Evolutionary conservation across 2,329 filamentous ascomycete genomes (phyloP), one percentile per base, ranked within the genome.

Genomic region (Ascochyta pisi): DNA sequence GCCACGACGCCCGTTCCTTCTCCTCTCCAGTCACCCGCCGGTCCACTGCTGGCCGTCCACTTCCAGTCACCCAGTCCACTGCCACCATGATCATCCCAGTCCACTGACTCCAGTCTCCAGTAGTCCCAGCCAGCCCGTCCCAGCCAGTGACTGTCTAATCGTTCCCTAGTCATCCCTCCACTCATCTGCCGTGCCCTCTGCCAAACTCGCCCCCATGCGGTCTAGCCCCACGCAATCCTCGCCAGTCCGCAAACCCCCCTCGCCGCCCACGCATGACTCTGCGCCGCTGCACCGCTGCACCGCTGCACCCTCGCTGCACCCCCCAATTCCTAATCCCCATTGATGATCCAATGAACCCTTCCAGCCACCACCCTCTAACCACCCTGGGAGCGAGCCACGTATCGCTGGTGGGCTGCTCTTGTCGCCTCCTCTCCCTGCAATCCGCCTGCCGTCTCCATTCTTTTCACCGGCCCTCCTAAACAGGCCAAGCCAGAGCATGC

Each of bases 361-460:
- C 54, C 62, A 69, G 63, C 63, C 62, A 66, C 60, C 57, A 46
- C 65, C 58, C 38, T 60, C 62, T 60, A 58, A 53, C 54, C 61
- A 57, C 35, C 60, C 64, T 50, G 58, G 55, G 58, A 54, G 66
- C 58, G 64, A 66, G 70, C 69, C 67, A 72, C 67, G 65, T 69
- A 67, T 62, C 44, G 60, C 55, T 53, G 43, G 50, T 37, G 49
- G 52, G 38, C 45, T 50, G 50, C 52, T 49, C 50, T 54, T 54
- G 46, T 54, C 46, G 58, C 55, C 59, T 55, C 43, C 54, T 50
- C 41, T 48, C 54, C 57, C 58, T 60, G 54, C 33, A 54, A 58
- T 60, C 60, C 60, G 53, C 55, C 56, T 60, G 54, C 54, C 47
- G 48, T 53, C 16, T 19, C 56, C 53, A 52, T 45, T 50, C 37